Conservation (phyloP, 1,284 basidiomycete species). For the Ceratobasidium sp. region DNA sequence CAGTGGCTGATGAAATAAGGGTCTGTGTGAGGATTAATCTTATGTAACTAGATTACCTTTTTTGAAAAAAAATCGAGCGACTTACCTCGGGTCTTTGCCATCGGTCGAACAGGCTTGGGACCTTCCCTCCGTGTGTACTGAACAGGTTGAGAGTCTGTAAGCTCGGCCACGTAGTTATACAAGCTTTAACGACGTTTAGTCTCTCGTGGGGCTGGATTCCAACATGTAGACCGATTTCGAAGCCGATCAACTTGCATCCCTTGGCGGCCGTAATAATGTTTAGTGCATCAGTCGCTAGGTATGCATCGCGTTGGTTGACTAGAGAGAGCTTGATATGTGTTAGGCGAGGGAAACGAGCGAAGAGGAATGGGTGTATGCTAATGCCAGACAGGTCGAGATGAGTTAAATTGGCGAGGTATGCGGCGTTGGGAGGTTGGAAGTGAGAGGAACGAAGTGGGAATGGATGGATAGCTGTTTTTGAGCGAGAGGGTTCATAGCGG, state of each 20-base stretch:
- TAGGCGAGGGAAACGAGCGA: conserved; percentile 5
- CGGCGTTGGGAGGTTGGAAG: neutral
- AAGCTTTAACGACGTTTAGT: conserved; percentile 14
- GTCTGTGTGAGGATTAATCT: neutral
- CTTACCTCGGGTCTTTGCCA: conserved; percentile 30
- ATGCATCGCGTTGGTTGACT: conserved; percentile 9
- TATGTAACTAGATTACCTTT: neutral
- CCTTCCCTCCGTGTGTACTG: neutral
- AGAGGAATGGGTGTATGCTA: conserved; percentile 31
- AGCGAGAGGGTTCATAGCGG: conserved; percentile 34
- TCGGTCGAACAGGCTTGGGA: conserved; percentile 7
- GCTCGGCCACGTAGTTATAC: conserved; percentile 18
- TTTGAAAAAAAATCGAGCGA: neutral
- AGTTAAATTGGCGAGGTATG: conserved; percentile 8
- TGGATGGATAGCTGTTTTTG: conserved; percentile 24
- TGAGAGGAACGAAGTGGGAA: conserved; percentile 38
- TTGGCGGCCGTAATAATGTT: conserved; percentile 8
- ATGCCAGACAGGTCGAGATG: conserved; percentile 21
- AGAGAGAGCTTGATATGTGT: conserved; percentile 34
- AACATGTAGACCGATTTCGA: conserved; percentile 29
- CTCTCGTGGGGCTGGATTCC: conserved; percentile 1
- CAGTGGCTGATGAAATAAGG: neutral
- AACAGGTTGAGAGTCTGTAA: conserved; percentile 9
- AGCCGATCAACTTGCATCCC: neutral
- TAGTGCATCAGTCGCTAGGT: conserved; percentile 11